These are phyloP conservation scores for Phytopythium aichiense DNA, from an alignment of 352 stramenopile species.

Conservation along the genomic window DNA sequence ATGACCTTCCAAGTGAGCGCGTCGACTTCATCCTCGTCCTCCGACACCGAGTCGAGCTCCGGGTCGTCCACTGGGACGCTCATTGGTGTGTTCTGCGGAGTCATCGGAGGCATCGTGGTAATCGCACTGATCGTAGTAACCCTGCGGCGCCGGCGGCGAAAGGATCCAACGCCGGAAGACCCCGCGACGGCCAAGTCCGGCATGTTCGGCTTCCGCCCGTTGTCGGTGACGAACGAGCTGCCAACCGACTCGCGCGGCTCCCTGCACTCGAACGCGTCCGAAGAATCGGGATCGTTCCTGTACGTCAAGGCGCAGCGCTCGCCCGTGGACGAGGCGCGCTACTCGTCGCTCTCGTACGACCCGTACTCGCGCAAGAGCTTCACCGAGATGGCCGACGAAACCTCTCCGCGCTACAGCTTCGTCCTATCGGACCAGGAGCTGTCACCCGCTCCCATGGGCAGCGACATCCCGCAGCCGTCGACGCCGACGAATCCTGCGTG, in stretches of 20 bases:
- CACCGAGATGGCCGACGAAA: constrained; percentile 20
- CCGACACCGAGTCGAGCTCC: constrained; percentile 9
- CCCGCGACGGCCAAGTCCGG: constrained; percentile 17
- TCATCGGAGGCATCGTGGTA: constrained; percentile 23
- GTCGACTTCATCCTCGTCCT: constrained; percentile 12
- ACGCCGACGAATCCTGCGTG: constrained; percentile 6
- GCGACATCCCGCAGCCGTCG: neutral
- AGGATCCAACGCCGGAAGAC: constrained; percentile 5
- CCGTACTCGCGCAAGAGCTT: constrained; percentile 41
- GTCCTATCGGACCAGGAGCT: constrained; percentile 23
- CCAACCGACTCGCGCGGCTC: constrained; percentile 34
- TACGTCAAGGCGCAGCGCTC: constrained; percentile 43
- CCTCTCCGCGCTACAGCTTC: constrained; percentile 34
- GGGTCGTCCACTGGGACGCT: constrained; percentile 26
- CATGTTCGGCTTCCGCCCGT: constrained; percentile 37
- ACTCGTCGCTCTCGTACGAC: constrained; percentile 51
- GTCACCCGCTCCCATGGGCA: constrained; percentile 11
- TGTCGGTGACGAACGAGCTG: constrained; percentile 36
- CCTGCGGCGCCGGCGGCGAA: constrained; percentile 15
- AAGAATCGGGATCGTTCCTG: constrained; percentile 46
- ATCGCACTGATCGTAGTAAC: constrained; percentile 22
- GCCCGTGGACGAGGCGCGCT: constrained; percentile 24
- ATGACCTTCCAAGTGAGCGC: constrained; percentile 24
- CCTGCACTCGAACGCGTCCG: constrained; percentile 23
- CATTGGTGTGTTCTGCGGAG: constrained; percentile 28